Base-by-base conservation (phyloP, 108 stramenopile species). In the Skeletonema grethae region DNA sequence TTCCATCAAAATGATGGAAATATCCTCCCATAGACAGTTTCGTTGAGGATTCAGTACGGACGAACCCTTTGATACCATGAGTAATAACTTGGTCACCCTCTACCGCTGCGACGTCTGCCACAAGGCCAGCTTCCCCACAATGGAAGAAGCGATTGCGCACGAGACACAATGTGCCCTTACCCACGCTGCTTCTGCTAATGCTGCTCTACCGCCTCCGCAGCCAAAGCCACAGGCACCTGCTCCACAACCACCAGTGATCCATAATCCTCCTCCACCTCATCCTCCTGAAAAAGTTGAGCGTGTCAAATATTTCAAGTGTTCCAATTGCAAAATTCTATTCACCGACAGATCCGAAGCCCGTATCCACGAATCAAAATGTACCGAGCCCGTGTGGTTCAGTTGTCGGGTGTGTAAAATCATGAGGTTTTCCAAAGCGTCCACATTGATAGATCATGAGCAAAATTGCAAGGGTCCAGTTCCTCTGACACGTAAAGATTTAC, bases 261-360 rank as follows among this genome's bases (percentile, higher is more conserved):
- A 4, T 15, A 43, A 53, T 5, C 5, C 22, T 2, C 5, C 5
- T 24, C 9, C 50, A 28, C 25, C 25, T 28, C 25, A 1, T 8
- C 22, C 50, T 24, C 2, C 46, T 7, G 18, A 48, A 53, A 43
- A 43, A 13, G 22, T 22, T 15, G 15, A n/a, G 1, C 50, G 50
- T 53, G 50, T 53, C 22, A 53, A 53, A 53, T 53, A 53, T 22
- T 53, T 53, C 50, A 53, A 53, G 22, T 53, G 50, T 16, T 53
- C 50, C 20, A 53, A 53, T 8, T 53, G 50, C 50, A 53, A 53
- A 53, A 53, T 53, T 24, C 8, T 53, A 6, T 53, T 53, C 50
- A 53, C 50, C 50, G 50, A 53, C 9, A 24, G 50, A 9, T 22
- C 4, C 20, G 22, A 53, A 22, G 50, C 50, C 18, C 50, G 50